Base-by-base conservation (phyloP, 2,329 filamentous ascomycete genomes). In the Penicillium sp. region DNA sequence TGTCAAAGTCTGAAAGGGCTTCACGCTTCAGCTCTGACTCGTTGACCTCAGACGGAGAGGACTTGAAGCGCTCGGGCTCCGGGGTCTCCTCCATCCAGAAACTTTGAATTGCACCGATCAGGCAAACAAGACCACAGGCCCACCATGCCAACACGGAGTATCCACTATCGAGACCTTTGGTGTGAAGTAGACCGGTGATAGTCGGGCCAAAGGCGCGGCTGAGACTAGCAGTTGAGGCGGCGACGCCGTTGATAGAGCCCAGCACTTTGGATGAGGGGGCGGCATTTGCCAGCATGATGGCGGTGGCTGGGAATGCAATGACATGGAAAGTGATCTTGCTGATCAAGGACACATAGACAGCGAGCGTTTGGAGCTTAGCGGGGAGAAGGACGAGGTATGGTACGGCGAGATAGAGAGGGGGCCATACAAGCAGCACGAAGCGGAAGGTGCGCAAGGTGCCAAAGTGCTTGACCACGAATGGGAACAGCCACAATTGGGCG, bases 301-400 rank as follows among this genome's bases (percentile, higher is more conserved):
- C 88, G 62, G 92, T 91, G 65, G 89, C 90, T 10, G 94, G 94
- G 73, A 96, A 97, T 0, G 92, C 88, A 74, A 97, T 86, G 42
- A 91, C 92, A 64, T 93, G 86, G 65, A 94, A 91, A 0, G 91
- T 95, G 69, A 95, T 96, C 74, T 97, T 97, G 86, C 89, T 91
- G 61, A 96, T 82, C 10, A 97, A 81, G 23, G 93, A 79, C 7
- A 85, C 65, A 68, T 91, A 93, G 47, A 96, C 85, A 23, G 88
- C 90, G 2, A 85, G 76, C 76, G 89, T 88, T 57, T 89, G 86
- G 38, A 91, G 73, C 29, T 76, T 76, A 14, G 85, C 79, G 0
- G 94, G 93, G 0, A 97, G 82, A 7, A 97, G 82, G 1, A 94
- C 88, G 14, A 97, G 81, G 74, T 97, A 99, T 0, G 94, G 93